Evolutionary conservation across 1,139 yeast genomes (phyloP).

Genomic region (Petasospora rhodanensis): DNA sequence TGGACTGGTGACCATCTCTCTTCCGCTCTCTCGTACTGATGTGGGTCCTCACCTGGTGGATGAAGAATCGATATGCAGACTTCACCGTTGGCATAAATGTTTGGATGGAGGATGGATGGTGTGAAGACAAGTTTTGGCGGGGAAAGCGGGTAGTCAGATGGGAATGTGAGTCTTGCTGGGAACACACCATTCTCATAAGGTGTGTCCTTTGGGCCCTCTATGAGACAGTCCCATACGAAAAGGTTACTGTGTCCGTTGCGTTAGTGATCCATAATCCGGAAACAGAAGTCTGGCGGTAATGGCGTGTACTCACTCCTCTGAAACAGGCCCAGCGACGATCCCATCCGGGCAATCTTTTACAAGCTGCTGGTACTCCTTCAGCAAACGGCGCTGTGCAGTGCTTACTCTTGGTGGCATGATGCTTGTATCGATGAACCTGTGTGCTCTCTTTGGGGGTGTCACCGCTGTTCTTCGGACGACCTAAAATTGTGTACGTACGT

Average conservation of each 20-base stretch:
- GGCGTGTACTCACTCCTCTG: slow-evolving; percentile 46
- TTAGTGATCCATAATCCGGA: slow-evolving; percentile 3
- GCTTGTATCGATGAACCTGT: too few species aligned
- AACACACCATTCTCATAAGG: slow-evolving; percentile 93
- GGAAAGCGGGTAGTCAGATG: slow-evolving; percentile 84
- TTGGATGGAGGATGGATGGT: slow-evolving; percentile 88
- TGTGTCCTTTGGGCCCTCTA: slow-evolving; percentile 92
- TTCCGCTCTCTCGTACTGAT: slow-evolving; percentile 89
- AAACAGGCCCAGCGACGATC: slow-evolving; percentile 84
- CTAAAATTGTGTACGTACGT: too few species aligned
- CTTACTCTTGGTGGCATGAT: slow-evolving; percentile 42
- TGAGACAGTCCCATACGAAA: slow-evolving; percentile 84
- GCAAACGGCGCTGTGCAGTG: slow-evolving; percentile 81
- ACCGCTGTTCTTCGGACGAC: too few species aligned
- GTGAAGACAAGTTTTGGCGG: slow-evolving; percentile 85
- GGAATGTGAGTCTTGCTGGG: slow-evolving; percentile 79
- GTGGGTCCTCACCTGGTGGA: slow-evolving; percentile 96
- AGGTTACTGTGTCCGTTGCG: slow-evolving; percentile 38
- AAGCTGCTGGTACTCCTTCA: slow-evolving; percentile 86
- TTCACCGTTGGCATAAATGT: slow-evolving; percentile 88
- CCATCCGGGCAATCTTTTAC: slow-evolving; percentile 91
- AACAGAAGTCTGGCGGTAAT: too few species aligned
- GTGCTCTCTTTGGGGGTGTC: too few species aligned
- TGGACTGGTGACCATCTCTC: slow-evolving; percentile 99
- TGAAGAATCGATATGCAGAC: slow-evolving; percentile 94